phyloP scores from a whole-genome alignment of 768 basidiomycete species.

The Lentinula detonsa region DNA sequence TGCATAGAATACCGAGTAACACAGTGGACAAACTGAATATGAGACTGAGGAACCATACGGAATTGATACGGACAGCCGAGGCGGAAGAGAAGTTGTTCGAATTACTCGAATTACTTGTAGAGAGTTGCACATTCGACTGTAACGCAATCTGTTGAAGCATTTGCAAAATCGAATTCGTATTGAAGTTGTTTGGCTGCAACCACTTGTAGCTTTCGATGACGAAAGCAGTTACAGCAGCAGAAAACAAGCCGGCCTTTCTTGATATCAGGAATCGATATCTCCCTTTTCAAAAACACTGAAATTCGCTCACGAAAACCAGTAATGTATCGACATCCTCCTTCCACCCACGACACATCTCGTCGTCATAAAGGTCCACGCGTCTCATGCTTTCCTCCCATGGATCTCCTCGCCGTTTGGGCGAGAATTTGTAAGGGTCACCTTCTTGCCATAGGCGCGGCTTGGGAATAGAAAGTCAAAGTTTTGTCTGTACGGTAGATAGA shows the following conservation, averaged over 20 bases:
- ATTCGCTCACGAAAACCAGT: conserved; percentile 19
- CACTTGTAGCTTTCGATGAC: conserved; percentile 13
- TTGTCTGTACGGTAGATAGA: too few species aligned
- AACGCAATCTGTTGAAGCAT: neutral
- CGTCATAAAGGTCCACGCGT: conserved; percentile 20
- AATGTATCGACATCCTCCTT: conserved; percentile 26
- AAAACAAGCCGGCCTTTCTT: conserved; percentile 16
- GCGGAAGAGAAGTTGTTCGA: neutral
- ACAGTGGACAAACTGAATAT: conserved; percentile 8
- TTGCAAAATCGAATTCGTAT: neutral
- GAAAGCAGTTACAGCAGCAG: conserved; percentile 18
- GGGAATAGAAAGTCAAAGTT: neutral
- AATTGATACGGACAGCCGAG: conserved; percentile 7
- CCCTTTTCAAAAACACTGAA: neutral
- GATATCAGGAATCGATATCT: neutral
- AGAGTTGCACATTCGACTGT: neutral
- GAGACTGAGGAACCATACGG: conserved; percentile 10
- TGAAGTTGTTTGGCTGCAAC: conserved; percentile 5
- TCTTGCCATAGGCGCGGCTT: conserved; percentile 4
- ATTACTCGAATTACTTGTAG: neutral
- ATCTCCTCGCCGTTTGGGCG: conserved; percentile 4
- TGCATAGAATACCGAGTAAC: conserved; percentile 8
- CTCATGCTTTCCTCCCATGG: conserved; percentile 19
- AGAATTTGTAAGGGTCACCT: conserved; percentile 3
- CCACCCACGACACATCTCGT: conserved; percentile 24